phyloP scores from a whole-genome alignment of 352 stramenopile genomes.

The Pythium insidiosum region DNA sequence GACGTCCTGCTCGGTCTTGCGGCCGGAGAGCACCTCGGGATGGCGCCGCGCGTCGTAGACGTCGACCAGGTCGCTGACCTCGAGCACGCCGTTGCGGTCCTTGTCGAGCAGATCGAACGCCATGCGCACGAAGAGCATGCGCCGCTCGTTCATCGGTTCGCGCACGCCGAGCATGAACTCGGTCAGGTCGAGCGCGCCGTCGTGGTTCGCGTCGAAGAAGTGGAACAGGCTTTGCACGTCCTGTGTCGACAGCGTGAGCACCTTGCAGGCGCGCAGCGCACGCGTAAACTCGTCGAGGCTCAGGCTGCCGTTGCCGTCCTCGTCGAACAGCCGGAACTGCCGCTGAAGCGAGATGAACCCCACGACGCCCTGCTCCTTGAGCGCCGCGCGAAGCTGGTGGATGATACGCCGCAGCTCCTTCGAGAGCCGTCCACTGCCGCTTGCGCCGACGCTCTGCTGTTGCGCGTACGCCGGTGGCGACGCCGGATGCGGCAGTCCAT shows the following conservation, averaged over 20 bases:
- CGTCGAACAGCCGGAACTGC: slow-evolving; percentile 67
- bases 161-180: slow-evolving; percentile 84
- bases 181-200: slow-evolving; percentile 67
- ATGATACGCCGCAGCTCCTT: slow-evolving; percentile 61
- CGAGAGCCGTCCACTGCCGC: too few species aligned
- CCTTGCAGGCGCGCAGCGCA: slow-evolving; percentile 47
- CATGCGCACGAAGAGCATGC: slow-evolving; percentile 72
- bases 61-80: slow-evolving; percentile 58
- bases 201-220: slow-evolving; percentile 83
- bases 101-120: slow-evolving; percentile 87
- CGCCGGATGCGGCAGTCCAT: slow-evolving; percentile 9
- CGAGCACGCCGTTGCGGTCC: slow-evolving; percentile 62
- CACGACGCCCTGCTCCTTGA: slow-evolving; percentile 56
- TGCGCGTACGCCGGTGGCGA: slow-evolving; percentile 3
- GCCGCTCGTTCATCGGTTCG: slow-evolving; percentile 72
- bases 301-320: slow-evolving; percentile 60
- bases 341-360: slow-evolving; percentile 75
- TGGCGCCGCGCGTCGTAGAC: slow-evolving; percentile 80
- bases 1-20: slow-evolving; percentile 70
- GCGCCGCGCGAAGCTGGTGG: slow-evolving; percentile 27
- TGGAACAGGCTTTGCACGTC: slow-evolving; percentile 68
- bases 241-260: slow-evolving; percentile 29
- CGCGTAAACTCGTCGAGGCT: slow-evolving; percentile 70
- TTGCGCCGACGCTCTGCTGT: slow-evolving; percentile 3
- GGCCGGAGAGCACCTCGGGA: slow-evolving; percentile 72